phyloP scores from a whole-genome alignment of 2,329 filamentous ascomycete genomes.

The Aspergillus pseudonomiae region DNA sequence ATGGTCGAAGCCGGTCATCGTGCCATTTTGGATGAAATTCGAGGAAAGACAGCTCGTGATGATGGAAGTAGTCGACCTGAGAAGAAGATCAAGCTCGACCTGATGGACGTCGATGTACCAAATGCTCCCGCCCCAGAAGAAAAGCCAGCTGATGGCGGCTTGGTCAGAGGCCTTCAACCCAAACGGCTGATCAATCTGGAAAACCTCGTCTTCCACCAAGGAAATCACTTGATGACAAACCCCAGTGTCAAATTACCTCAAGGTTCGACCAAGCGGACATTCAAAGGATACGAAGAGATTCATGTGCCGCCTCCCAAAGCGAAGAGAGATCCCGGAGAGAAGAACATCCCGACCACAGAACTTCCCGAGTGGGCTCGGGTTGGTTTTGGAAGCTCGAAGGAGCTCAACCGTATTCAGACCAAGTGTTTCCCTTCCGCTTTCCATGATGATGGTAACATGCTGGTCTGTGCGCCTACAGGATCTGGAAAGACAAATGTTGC shows the following conservation, averaged over 20 bases:
- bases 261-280: slow-evolving; percentile 90
- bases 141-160: slow-evolving; percentile 63
- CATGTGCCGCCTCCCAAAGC: slow-evolving; percentile 93
- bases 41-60: slow-evolving; percentile 65
- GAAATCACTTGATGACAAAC: slow-evolving; percentile 99
- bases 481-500: slow-evolving; percentile 99
- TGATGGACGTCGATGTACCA: slow-evolving; percentile 85
- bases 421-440: slow-evolving; percentile 92
- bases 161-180: slow-evolving; percentile 83
- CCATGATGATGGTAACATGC: slow-evolving; percentile 92
- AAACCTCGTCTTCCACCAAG: slow-evolving; percentile 95
- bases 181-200: slow-evolving; percentile 89
- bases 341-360: slow-evolving; percentile 79
- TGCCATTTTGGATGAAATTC: slow-evolving; percentile 84
- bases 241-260: slow-evolving; percentile 91
- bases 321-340: slow-evolving; percentile 77
- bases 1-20: slow-evolving; percentile 88
- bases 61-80: slow-evolving; percentile 63
- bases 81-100: slow-evolving; percentile 79
- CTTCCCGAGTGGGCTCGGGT: slow-evolving; percentile 89
- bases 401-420: slow-evolving; percentile 93
- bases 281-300: slow-evolving; percentile 98
- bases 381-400: slow-evolving; percentile 83
- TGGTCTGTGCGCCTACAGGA: slow-evolving; percentile 94
- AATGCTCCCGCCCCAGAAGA: slow-evolving; percentile 59